Percentiles rank a stretch among this genome's conserved stretches.
Conservation (phyloP, 2,329 filamentous ascomycete genomes). For the Apiospora pterosperma region DNA sequence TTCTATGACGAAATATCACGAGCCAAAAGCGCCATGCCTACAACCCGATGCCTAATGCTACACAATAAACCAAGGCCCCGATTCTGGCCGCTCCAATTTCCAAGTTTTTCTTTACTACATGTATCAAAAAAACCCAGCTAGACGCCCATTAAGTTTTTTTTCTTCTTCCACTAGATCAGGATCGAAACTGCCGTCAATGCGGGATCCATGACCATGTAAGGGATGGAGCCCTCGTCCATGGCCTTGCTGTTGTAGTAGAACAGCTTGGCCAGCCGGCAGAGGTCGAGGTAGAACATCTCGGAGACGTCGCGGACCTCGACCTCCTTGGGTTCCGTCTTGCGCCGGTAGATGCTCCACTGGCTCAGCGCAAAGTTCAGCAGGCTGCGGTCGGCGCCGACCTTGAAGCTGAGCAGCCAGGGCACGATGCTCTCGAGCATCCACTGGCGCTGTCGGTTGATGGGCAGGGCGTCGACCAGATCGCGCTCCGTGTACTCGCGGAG, state of each 20-base stretch:
- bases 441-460: conserved; percentile 36
- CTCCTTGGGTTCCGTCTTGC: conserved; percentile 17
- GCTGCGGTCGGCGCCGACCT: conserved; percentile 36
- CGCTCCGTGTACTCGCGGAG: conserved; percentile 28
- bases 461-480: conserved; percentile 36
- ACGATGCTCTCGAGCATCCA: conserved; percentile 44
- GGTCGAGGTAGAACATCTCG: conserved; percentile 23
- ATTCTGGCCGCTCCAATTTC: not conserved
- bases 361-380: conserved; percentile 38
- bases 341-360: conserved; percentile 27
- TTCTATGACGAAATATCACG: not conserved
- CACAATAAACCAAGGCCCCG: too few relatives aligned
- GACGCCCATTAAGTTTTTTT: too few relatives aligned
- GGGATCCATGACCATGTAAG: conserved; percentile 37
- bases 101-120: too few relatives aligned
- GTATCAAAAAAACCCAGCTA: too few relatives aligned
- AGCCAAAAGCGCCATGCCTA: not conserved
- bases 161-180: conserved; percentile 10
- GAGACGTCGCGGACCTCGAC: conserved; percentile 20
- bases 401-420: conserved; percentile 42
- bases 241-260: conserved; percentile 27
- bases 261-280: conserved; percentile 23
- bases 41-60: not conserved
- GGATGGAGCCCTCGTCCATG: conserved; percentile 30
- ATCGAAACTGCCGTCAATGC: conserved; percentile 34